Percentiles rank a stretch among this genome's conserved stretches.
Conservation (phyloP, 768 basidiomycete genomes). For the Pleurotus tuoliensis region DNA sequence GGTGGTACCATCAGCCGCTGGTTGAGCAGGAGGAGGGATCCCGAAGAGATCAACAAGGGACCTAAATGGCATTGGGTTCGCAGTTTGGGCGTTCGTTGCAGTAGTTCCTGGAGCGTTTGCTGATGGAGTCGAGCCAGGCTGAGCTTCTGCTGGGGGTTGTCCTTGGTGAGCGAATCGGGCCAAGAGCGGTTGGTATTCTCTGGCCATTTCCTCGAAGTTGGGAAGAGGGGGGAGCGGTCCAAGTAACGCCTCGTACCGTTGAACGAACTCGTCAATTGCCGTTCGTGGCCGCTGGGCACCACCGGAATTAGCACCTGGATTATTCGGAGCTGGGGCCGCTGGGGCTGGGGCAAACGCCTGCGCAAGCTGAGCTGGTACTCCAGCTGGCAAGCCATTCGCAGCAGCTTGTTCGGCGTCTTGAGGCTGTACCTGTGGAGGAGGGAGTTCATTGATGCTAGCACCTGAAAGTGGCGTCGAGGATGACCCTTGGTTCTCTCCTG, state of each 20-base stretch:
- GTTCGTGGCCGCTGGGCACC: neutral
- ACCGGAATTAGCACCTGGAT: neutral
- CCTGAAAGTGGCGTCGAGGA: neutral
- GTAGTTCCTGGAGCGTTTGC: too few relatives aligned
- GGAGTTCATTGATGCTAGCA: neutral
- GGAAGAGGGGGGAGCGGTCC: neutral
- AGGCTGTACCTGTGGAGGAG: neutral
- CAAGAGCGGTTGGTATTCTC: neutral
- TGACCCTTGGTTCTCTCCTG: neutral
- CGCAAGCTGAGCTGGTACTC: conserved; percentile 2
- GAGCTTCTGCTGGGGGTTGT: neutral
- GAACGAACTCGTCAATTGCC: neutral
- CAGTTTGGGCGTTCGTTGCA: too few relatives aligned
- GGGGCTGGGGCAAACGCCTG: neutral
- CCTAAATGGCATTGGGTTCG: too few relatives aligned
- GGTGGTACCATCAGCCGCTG: too few relatives aligned
- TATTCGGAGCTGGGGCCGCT: neutral
- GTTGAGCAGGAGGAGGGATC: too few relatives aligned
- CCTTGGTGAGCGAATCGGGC: neutral
- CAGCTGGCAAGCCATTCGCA: conserved; percentile 1
- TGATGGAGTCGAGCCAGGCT: neutral
- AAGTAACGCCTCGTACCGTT: neutral
- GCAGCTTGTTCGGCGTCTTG: neutral
- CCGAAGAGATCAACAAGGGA: too few relatives aligned
- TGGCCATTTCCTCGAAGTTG: neutral